Conservation (phyloP, 345 rosid genomes). For the Murraya koenigii region DNA sequence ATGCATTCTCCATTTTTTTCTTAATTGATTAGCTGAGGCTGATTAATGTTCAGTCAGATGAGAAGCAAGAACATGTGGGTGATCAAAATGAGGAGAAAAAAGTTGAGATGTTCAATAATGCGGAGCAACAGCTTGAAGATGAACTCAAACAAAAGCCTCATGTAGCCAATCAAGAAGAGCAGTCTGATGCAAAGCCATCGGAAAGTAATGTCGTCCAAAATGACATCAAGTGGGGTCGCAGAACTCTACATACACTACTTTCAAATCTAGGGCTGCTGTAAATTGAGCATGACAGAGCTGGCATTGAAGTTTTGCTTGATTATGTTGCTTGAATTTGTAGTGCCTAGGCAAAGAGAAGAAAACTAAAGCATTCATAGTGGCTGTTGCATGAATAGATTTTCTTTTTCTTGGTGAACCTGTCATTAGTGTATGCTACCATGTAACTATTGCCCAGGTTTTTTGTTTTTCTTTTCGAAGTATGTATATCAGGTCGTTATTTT, state of each 20-base stretch:
- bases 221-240: conserved; percentile 70
- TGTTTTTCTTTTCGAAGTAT: not conserved
- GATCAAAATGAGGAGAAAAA: conserved; percentile 14
- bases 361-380: not conserved
- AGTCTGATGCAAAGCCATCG: conserved; percentile 12
- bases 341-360: not conserved
- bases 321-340: not conserved
- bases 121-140: conserved; percentile 20
- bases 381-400: not conserved
- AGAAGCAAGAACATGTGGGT: conserved; percentile 29
- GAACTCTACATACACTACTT: conserved; percentile 52
- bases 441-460: not conserved
- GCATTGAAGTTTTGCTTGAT: not conserved
- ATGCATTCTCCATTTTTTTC: not conserved
- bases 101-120: not conserved
- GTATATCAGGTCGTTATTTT: not conserved
- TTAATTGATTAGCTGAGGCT: conserved; percentile 7
- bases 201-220: conserved; percentile 29
- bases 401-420: not conserved
- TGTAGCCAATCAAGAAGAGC: conserved; percentile 26
- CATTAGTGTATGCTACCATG: not conserved
- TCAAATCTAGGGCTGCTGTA: conserved; percentile 47
- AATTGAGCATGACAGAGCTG: not conserved
- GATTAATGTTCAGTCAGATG: conserved; percentile 35
- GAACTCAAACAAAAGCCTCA: conserved; percentile 13